phyloP scores from a whole-genome alignment of 441 rosid species.

The Gossypium lobatum region DNA sequence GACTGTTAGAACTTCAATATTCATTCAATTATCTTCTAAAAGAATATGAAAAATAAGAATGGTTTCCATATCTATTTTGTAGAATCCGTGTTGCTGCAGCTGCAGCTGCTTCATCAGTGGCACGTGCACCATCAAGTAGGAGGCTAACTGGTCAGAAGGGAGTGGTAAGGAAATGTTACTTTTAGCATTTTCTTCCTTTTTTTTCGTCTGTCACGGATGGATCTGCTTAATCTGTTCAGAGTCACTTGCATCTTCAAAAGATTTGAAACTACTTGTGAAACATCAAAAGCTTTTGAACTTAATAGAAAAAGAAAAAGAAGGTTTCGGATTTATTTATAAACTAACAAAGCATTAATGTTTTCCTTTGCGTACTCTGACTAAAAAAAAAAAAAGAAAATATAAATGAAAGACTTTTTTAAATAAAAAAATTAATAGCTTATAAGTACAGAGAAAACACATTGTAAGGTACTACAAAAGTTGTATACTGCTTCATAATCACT shows the following conservation, averaged over 20 bases:
- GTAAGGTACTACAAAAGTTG: not conserved
- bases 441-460: not conserved
- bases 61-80: slow-evolving; percentile 18
- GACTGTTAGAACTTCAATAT: not conserved
- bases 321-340: not conserved
- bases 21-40: not conserved
- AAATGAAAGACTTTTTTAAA: not conserved
- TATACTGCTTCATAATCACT: not conserved
- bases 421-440: not conserved
- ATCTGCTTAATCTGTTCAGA: not conserved
- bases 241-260: not conserved
- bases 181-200: not conserved
- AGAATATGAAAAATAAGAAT: not conserved
- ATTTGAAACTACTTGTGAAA: not conserved
- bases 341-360: not conserved
- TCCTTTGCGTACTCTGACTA: not conserved
- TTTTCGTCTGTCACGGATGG: not conserved
- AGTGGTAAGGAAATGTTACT: slow-evolving; percentile 44
- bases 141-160: slow-evolving; percentile 62
- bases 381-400: not conserved
- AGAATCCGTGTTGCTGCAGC: slow-evolving; percentile 99
- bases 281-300: not conserved
- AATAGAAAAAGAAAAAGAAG: not conserved
- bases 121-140: slow-evolving; percentile 83
- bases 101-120: slow-evolving; percentile 96